Evolutionary conservation across 2,329 filamentous ascomycete species (phyloP).

Genomic region (Hypoxylon sp.): DNA sequence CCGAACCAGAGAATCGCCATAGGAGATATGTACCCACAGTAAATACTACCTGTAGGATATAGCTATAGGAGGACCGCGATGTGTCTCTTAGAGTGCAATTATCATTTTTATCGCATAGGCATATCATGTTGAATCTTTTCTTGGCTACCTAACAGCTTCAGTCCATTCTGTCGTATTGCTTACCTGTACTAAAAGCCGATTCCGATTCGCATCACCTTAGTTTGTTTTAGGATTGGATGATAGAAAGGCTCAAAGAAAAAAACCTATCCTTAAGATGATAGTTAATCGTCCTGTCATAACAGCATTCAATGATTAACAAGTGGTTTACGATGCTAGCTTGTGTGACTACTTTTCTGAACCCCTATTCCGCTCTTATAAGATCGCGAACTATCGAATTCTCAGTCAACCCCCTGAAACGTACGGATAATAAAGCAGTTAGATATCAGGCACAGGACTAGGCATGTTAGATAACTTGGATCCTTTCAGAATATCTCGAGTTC

Average conservation of each 20-base stretch:
- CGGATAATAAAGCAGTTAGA: not conserved
- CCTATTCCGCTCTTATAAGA: not conserved
- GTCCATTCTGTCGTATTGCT: not conserved
- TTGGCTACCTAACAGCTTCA: not conserved
- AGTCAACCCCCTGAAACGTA: not conserved
- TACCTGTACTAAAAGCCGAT: not conserved
- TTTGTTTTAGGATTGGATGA: not conserved
- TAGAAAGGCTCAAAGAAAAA: not conserved
- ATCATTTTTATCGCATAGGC: not conserved
- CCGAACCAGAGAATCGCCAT: too few species aligned
- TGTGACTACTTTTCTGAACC: not conserved
- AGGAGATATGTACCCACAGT: too few species aligned
- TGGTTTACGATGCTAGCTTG: not conserved
- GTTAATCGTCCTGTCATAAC: not conserved
- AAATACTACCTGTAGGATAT: too few species aligned
- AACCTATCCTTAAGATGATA: not conserved
- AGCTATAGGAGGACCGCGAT: too few species aligned
- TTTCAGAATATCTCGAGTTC: not conserved
- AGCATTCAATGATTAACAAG: not conserved
- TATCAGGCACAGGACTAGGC: not conserved
- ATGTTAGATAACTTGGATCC: conserved; percentile 1
- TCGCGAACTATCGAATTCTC: not conserved
- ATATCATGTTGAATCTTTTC: not conserved
- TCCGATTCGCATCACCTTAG: not conserved
- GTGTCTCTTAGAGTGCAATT: not conserved